Percentiles rank a stretch among this genome's conserved stretches.
These are phyloP conservation scores for Backusella tarrabulga DNA, from an alignment of 192 early-diverging fungal genomes.

Conservation along the genomic window DNA sequence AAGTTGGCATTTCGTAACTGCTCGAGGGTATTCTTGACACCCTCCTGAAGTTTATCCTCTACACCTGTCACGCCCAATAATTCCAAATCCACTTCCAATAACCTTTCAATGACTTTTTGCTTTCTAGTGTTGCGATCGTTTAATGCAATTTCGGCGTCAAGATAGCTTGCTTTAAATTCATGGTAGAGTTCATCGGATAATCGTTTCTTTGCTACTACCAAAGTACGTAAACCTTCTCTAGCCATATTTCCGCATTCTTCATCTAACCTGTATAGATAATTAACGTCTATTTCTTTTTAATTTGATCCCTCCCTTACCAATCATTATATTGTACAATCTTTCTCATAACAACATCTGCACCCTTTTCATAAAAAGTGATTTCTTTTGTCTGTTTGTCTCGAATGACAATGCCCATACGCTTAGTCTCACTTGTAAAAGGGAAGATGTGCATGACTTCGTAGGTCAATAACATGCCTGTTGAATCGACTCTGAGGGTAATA, in stretches of 20 bases:
- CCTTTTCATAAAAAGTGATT: conserved; percentile 91
- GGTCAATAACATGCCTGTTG: conserved; percentile 50
- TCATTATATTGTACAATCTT: conserved; percentile 89
- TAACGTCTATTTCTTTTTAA: neutral
- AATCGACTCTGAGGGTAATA: conserved; percentile 62
- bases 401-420: conserved; percentile 96
- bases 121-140: conserved; percentile 69
- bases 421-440: conserved; percentile 98
- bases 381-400: conserved; percentile 66
- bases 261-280: conserved; percentile 53
- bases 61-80: conserved; percentile 92
- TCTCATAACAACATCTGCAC: conserved; percentile 90
- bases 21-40: conserved; percentile 87
- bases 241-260: conserved; percentile 98
- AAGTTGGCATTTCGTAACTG: conserved; percentile 86
- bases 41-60: conserved; percentile 95
- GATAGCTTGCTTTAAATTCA: conserved; percentile 59
- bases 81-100: conserved; percentile 85
- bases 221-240: conserved; percentile 88
- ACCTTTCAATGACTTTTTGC: conserved; percentile 59
- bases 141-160: conserved; percentile 72
- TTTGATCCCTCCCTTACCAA: conserved; percentile 48
- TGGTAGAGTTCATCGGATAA: conserved; percentile 71
- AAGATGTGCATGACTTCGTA: conserved; percentile 90
- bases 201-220: conserved; percentile 87